Evolutionary conservation across 2,329 filamentous ascomycete genomes (phyloP).

Genomic region (Talaromyces marneffei): DNA sequence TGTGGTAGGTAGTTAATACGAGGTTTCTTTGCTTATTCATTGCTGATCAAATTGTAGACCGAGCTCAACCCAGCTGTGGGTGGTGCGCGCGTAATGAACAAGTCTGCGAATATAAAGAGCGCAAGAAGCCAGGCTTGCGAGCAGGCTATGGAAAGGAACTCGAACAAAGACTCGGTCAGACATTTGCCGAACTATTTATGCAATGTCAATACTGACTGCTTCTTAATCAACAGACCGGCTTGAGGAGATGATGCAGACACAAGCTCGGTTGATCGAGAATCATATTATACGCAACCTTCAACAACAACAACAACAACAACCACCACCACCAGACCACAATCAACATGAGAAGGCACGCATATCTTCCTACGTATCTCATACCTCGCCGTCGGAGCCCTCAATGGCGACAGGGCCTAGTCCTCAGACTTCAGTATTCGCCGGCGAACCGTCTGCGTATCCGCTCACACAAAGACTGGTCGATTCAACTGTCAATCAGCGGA

Average conservation of each 20-base stretch:
- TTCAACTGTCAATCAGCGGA: slow-evolving; percentile 41
- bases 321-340: slow-evolving; percentile 25
- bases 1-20: slow-evolving; percentile 37
- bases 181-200: neutral
- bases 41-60: slow-evolving; percentile 32
- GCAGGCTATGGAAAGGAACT: slow-evolving; percentile 67
- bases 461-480: slow-evolving; percentile 43
- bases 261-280: slow-evolving; percentile 61
- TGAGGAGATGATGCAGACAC: slow-evolving; percentile 59
- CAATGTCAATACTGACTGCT: neutral
- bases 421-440: slow-evolving; percentile 56
- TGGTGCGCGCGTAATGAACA: slow-evolving; percentile 66
- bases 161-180: slow-evolving; percentile 57
- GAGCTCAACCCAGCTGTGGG: slow-evolving; percentile 57
- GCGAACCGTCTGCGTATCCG: slow-evolving; percentile 52
- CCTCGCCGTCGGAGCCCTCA: slow-evolving; percentile 49
- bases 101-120: slow-evolving; percentile 62
- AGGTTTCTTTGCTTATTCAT: neutral
- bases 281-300: slow-evolving; percentile 42
- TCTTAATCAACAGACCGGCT: slow-evolving; percentile 49
- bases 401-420: slow-evolving; percentile 50
- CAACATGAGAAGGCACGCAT: slow-evolving; percentile 20
- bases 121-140: slow-evolving; percentile 62
- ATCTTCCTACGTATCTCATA: slow-evolving; percentile 32
- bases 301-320: too few relatives aligned